Conservation (phyloP, 768 basidiomycete species). For the Boletales sp. region DNA sequence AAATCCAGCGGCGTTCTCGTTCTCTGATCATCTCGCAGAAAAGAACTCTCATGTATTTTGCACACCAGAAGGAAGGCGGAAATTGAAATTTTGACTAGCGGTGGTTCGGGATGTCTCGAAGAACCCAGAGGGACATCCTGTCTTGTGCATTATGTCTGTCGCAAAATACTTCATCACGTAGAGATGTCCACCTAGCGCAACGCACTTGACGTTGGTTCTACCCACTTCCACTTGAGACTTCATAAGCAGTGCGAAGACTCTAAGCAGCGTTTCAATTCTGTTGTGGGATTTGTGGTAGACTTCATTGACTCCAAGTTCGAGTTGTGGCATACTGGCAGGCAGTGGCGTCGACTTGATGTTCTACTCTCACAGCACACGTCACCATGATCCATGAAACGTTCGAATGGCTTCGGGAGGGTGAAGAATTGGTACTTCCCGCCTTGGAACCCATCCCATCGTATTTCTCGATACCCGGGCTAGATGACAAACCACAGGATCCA, state of each 20-base stretch:
- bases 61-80: conserved; percentile 87
- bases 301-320: no score
- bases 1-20: background rate
- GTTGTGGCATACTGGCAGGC: no score
- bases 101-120: conserved; percentile 4
- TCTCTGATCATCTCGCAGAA: conserved; percentile 40
- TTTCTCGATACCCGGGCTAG: conserved; percentile 64
- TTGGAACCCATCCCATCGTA: conserved; percentile 40
- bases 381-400: conserved; percentile 2
- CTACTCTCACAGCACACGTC: background rate
- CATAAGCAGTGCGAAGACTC: no score
- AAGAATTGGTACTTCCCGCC: conserved; percentile 13
- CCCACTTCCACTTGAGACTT: no score
- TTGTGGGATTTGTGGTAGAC: no score
- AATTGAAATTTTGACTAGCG: conserved; percentile 62
- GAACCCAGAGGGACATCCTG: conserved; percentile 9
- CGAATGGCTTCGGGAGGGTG: conserved; percentile 16
- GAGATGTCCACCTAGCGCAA: conserved; percentile 21
- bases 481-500: conserved; percentile 76
- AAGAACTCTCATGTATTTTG: conserved; percentile 78
- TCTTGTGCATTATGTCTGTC: conserved; percentile 27
- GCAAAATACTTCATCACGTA: conserved; percentile 22
- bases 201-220: no score
- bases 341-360: no score
- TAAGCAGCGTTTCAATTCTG: no score